Evolutionary conservation across 257 asterid genomes (phyloP).

Genomic region (Voacanga thouarsii): DNA sequence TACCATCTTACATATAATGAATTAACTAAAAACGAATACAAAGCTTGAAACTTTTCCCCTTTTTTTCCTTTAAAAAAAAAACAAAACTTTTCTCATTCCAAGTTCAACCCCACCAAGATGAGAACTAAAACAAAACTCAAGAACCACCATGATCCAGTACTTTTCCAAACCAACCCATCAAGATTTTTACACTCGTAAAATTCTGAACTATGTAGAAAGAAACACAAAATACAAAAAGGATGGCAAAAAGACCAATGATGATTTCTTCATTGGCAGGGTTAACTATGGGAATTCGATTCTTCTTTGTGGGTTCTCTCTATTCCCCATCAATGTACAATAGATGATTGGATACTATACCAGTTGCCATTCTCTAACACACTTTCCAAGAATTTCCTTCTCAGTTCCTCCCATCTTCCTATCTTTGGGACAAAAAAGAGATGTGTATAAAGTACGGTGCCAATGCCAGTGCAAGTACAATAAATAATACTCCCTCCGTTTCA

Average conservation of each 20-base stretch:
- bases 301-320: constrained; percentile 63
- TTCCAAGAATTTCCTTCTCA: background rate
- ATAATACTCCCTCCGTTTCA: too few relatives aligned
- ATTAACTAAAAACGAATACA: background rate
- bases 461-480: too few relatives aligned
- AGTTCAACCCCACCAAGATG: background rate
- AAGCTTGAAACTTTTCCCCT: background rate
- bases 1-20: background rate
- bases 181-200: background rate
- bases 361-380: constrained; percentile 29
- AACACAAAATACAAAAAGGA: background rate
- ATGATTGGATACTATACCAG: constrained; percentile 49
- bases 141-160: background rate
- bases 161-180: background rate
- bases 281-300: constrained; percentile 58
- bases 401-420: background rate
- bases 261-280: constrained; percentile 71
- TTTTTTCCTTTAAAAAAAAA: too few relatives aligned
- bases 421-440: background rate
- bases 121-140: background rate
- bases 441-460: too few relatives aligned
- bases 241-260: constrained; percentile 46
- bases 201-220: background rate
- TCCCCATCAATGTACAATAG: constrained; percentile 74
- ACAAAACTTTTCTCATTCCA: background rate